Conservation (phyloP, 164 flowering plant genomes). For the Chimonanthus salicifolius region DNA sequence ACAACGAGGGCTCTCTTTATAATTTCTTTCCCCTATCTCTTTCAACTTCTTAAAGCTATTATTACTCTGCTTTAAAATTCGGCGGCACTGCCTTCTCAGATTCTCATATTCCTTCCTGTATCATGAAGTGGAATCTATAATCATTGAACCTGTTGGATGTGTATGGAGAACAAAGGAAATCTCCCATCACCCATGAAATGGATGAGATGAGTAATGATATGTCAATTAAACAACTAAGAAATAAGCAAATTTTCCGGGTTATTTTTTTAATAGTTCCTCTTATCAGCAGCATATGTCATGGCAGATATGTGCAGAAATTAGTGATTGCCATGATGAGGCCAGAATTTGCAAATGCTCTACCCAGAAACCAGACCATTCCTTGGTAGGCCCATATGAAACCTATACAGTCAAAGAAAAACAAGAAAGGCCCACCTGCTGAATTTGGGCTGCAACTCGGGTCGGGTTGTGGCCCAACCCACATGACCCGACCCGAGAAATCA, state of each 20-base stretch:
- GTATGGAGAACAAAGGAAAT: background rate
- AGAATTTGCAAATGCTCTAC: background rate
- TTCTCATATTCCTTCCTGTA: conserved; percentile 48
- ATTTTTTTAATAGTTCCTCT: too few relatives aligned
- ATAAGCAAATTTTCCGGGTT: background rate
- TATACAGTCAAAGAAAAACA: background rate
- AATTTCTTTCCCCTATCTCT: conserved; percentile 17
- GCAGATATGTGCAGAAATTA: background rate
- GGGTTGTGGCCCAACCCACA: too few relatives aligned
- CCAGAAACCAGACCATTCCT: background rate
- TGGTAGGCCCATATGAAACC: background rate
- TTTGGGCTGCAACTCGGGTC: too few relatives aligned
- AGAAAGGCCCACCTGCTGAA: background rate
- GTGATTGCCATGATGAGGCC: background rate
- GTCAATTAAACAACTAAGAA: background rate
- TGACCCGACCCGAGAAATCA: too few relatives aligned
- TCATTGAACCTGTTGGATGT: background rate
- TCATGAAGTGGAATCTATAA: background rate
- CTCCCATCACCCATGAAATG: too few relatives aligned
- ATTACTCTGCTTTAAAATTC: conserved; percentile 17
- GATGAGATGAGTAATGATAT: background rate
- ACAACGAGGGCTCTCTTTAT: conserved; percentile 16
- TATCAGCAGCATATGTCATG: background rate
- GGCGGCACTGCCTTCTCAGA: conserved; percentile 37
- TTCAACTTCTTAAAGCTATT: conserved; percentile 17